These are phyloP conservation scores for Trichophaea hybrida DNA, from an alignment of 2,329 filamentous ascomycete species.

Conservation along the genomic window DNA sequence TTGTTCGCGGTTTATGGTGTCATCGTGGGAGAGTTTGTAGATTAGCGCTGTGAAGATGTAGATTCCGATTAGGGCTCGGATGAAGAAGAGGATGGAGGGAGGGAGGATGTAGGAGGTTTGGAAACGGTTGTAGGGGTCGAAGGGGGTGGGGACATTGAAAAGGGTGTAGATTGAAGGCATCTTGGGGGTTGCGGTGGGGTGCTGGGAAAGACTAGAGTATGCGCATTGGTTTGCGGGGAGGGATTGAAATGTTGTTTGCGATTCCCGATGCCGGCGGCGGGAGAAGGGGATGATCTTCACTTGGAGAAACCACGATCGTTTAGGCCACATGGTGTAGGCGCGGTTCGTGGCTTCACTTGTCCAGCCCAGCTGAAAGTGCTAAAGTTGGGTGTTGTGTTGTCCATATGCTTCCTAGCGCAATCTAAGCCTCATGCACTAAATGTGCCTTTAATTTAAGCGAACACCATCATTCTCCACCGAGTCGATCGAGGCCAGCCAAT, in stretches of 20 bases:
- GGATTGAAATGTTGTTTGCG: not conserved
- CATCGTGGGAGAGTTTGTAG: conserved; percentile 51
- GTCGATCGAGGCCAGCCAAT: too few relatives aligned
- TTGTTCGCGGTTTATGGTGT: conserved; percentile 31
- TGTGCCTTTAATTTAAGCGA: too few relatives aligned
- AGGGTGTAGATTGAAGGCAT: conserved; percentile 25
- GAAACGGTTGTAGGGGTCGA: conserved; percentile 47
- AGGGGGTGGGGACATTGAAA: conserved; percentile 31
- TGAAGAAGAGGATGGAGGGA: conserved; percentile 45
- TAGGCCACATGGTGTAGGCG: not conserved
- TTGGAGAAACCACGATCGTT: not conserved
- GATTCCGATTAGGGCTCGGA: conserved; percentile 38
- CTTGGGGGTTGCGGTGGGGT: not conserved
- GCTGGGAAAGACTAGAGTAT: too few relatives aligned
- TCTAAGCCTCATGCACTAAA: too few relatives aligned
- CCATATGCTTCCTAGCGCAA: too few relatives aligned
- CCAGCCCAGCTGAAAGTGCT: too few relatives aligned
- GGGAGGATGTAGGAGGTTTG: conserved; percentile 70
- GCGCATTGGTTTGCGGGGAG: not conserved
- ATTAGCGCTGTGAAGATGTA: conserved; percentile 59
- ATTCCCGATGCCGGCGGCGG: not conserved
- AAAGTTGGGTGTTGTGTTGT: too few relatives aligned
- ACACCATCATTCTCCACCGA: too few relatives aligned
- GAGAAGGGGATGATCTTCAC: not conserved
- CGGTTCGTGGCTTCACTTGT: too few relatives aligned